phyloP scores from a whole-genome alignment of 306 rosid genomes.

The Vigna angularis region DNA sequence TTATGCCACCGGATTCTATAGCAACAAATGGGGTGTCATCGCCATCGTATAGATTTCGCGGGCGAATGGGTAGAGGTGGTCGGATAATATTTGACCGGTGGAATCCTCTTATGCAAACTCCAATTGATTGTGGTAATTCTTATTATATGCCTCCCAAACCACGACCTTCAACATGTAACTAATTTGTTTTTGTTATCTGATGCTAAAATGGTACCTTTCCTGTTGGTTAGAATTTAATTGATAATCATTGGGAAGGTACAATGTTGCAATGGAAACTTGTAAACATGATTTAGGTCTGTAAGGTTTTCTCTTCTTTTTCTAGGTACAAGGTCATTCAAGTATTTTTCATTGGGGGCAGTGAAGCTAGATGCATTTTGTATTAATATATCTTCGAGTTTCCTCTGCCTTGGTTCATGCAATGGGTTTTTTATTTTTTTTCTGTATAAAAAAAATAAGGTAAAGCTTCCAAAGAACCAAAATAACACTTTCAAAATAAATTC shows the following conservation, averaged over 20 bases:
- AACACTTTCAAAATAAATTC: conserved; percentile 21
- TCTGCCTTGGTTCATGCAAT: conserved; percentile 35
- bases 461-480: conserved; percentile 6
- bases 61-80: conserved; percentile 97
- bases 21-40: conserved; percentile 62
- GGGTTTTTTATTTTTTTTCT: not conserved
- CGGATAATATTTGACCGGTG: conserved; percentile 90
- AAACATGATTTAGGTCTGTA: conserved; percentile 47
- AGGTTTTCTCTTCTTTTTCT: conserved; percentile 29
- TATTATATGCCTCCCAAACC: conserved; percentile 82
- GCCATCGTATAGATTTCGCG: conserved; percentile 65
- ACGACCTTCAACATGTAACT: conserved; percentile 69
- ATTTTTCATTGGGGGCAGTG: conserved; percentile 38
- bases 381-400: conserved; percentile 32
- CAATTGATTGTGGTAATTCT: conserved; percentile 81
- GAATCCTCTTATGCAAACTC: conserved; percentile 88
- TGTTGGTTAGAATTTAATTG: conserved; percentile 47
- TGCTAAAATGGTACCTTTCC: conserved; percentile 46
- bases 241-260: conserved; percentile 50
- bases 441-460: not conserved
- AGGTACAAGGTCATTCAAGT: conserved; percentile 40
- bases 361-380: conserved; percentile 42
- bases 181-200: conserved; percentile 44
- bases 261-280: conserved; percentile 45
- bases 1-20: conserved; percentile 71